Base-by-base conservation (phyloP, 768 basidiomycete genomes). In the Collybiopsis luxurians region DNA sequence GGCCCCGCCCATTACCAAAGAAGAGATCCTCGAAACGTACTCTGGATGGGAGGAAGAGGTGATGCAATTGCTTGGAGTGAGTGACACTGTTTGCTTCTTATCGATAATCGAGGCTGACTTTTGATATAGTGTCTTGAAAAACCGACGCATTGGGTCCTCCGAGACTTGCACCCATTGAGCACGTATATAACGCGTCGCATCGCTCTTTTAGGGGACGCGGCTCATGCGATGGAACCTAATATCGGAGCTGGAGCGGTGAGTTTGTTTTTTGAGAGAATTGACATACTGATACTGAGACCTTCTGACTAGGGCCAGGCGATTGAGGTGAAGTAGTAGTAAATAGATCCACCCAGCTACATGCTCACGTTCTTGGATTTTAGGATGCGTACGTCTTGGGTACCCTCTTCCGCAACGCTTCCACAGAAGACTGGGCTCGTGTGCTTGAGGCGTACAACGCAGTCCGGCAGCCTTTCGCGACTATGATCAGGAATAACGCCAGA, bases 11-110 rank as follows among this genome's bases (percentile, higher is more conserved):
- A 63, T 72, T 11, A 61, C 72, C 3, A 66, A 69, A 49, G 68
- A 73, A n/a, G 79, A 82, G 52, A 6, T 80, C 1, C 50, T 73
- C 15, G 57, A 63, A 2, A 64, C 67, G 17, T 83, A 76, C 57
- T 55, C 61, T 17, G 65, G 68, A n/a, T 79, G 82, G 68, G 80
- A 83, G 61, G 62, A 70, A 4, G 80, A 83, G 39, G 74, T 76
- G 2, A 69, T 73, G 55, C 68, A 69, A 0, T 55, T 84, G 12
- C 54, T 84, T n/a, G 63, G 75, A 65, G 83, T 80, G 48, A n/a
- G n/a, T n/a, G n/a, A n/a, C n/a, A 64, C 36, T n/a, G n/a, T n/a
- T n/a, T n/a, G n/a, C n/a, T n/a, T n/a, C n/a, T n/a, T n/a, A n/a
- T n/a, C n/a, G n/a, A n/a, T n/a, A n/a, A n/a, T n/a, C n/a, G n/a